Base-by-base conservation (phyloP, 495 filamentous ascomycete genomes). In the Lindgomyces ingoldianus region DNA sequence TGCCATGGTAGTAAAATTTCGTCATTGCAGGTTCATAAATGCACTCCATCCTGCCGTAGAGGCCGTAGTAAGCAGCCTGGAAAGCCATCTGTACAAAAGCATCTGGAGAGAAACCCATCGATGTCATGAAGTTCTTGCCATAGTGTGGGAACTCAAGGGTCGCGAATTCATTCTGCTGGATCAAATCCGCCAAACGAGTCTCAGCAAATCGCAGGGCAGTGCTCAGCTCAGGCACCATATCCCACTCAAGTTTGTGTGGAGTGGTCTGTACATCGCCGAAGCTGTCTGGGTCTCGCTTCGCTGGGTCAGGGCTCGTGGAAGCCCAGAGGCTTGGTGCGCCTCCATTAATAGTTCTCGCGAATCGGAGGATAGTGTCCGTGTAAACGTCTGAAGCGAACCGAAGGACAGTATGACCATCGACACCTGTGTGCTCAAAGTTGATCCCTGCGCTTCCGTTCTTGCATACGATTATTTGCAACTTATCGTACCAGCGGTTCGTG, bases 11-110 rank as follows among this genome's bases (percentile, higher is more conserved):
- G 76, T 85, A 98, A 55, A 85, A 76, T 76, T 98, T 98, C 16
- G 94, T 98, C 94, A 98, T 98, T 26, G 94, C 92, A 16, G 94
- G 95, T 76, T 98, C 94, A 74, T 98, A 98, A 1, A 90, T 93
- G 72, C 90, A 95, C 76, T 98, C 94, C 4, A 96, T 82, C 3
- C 91, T 85, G 4, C 94, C 94, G 69, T 98, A 98, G 30, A 98
- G 85, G 27, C 95, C 94, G 71, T 98, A 98, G 79, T 98, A 98
- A 14, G 95, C 94, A 26, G 94, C 94, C 75, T 98, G 94, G 79
- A 96, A 98, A 3, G 94, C 95, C 94, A 98, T 98, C 74, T 98
- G 94, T 29, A 98, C 90, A 68, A 96, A 98, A 1, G 94, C 94
- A 74, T 98, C 94, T 0, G 94, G 94, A 0, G 94, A 97, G 73